Evolutionary conservation across 768 basidiomycete genomes (phyloP).

Genomic region (Lanmaoa pseudosensibilis): DNA sequence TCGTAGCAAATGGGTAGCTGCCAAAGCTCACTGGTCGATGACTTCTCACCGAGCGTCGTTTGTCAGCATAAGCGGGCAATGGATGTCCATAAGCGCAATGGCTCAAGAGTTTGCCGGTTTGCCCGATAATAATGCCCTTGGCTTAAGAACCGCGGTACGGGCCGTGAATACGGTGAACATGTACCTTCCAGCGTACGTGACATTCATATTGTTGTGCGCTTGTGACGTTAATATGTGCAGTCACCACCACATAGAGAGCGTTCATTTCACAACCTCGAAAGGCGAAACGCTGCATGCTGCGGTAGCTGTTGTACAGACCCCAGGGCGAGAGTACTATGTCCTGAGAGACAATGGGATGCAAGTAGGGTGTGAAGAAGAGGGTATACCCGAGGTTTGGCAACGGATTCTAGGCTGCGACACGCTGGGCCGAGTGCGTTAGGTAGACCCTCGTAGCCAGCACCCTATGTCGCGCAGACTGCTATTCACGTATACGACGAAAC

Average conservation of each 20-base stretch:
- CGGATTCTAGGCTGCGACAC: constrained; percentile 50
- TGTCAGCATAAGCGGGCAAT: constrained; percentile 63
- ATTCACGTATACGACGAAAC: background rate
- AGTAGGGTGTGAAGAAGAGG: constrained; percentile 75
- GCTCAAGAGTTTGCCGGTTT: constrained; percentile 66
- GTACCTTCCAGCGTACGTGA: constrained; percentile 64
- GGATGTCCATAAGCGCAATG: constrained; percentile 71
- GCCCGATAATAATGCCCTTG: constrained; percentile 13
- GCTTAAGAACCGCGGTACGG: constrained; percentile 19
- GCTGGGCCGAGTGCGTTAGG: constrained; percentile 5
- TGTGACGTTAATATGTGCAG: constrained; percentile 35
- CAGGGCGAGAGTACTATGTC: constrained; percentile 64
- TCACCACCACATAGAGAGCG: constrained; percentile 74
- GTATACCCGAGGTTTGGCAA: constrained; percentile 63
- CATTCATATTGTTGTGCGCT: background rate
- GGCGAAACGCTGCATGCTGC: constrained; percentile 54
- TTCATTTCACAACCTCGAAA: constrained; percentile 55
- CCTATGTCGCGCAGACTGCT: background rate
- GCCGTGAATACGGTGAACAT: constrained; percentile 51
- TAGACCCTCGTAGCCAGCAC: background rate
- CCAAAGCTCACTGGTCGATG: background rate
- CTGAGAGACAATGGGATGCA: constrained; percentile 77
- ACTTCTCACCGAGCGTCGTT: constrained; percentile 6
- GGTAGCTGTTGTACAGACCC: constrained; percentile 70
- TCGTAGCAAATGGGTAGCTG: constrained; percentile 67